These are phyloP conservation scores for Castanopsis chinensis DNA, from an alignment of 306 rosid species.

Conservation along the genomic window DNA sequence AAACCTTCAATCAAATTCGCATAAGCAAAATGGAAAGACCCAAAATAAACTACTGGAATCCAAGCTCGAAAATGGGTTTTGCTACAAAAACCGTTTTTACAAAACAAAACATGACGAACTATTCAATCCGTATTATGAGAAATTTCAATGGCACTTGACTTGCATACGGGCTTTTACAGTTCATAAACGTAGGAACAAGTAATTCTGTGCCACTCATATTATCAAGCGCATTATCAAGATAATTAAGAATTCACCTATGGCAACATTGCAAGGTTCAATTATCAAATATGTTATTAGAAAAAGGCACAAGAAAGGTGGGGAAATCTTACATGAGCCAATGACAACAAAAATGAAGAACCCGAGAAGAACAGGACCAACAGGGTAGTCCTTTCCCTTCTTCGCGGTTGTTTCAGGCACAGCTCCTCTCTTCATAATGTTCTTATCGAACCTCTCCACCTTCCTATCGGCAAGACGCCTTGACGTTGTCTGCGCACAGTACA, in stretches of 20 bases:
- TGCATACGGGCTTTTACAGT: too few relatives aligned
- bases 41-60: not conserved
- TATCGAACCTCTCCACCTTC: conserved; percentile 90
- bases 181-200: too few relatives aligned
- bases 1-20: not conserved
- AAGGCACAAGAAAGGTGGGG: not conserved
- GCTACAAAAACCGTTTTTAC: too few relatives aligned
- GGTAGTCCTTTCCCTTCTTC: conserved; percentile 89
- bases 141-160: too few relatives aligned
- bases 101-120: too few relatives aligned
- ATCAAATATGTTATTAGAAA: not conserved
- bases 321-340: conserved; percentile 85
- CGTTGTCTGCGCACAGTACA: conserved; percentile 63
- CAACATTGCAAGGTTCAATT: not conserved
- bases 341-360: conserved; percentile 97
- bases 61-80: not conserved
- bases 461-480: conserved; percentile 90
- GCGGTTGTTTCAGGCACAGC: conserved; percentile 75
- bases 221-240: not conserved
- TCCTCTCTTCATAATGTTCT: conserved; percentile 88
- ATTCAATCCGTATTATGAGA: too few relatives aligned
- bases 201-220: too few relatives aligned
- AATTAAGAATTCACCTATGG: not conserved
- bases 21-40: not conserved
- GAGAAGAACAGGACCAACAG: conserved; percentile 83